A percentile compares a stretch with the other conserved stretches of the same genome.
Conservation (phyloP, 78 protist species). For the slime mould (Dictyostelium discoideum) region DNA sequence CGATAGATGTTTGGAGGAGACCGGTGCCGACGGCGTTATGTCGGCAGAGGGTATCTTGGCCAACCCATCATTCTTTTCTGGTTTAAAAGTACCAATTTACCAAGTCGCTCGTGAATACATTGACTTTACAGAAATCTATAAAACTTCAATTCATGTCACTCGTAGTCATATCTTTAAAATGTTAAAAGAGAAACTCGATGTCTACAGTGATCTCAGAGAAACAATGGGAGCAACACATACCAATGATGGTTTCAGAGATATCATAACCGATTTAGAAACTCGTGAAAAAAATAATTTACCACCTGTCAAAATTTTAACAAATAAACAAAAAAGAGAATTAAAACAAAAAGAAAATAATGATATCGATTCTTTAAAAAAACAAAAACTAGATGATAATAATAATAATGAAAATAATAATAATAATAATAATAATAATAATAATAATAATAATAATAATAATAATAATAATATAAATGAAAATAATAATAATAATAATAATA, state of each 20-base stretch:
- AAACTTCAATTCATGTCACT: neutral
- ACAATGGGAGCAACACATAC: neutral
- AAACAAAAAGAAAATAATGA: conserved; percentile 4
- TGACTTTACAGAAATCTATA: neutral
- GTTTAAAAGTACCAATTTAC: neutral
- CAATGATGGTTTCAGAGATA: neutral
- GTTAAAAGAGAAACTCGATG: conserved; percentile 26
- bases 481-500: neutral
- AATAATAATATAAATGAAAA: neutral
- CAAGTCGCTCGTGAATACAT: conserved; percentile 52
- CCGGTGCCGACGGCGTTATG: conserved; percentile 87
- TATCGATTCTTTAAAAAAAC: neutral
- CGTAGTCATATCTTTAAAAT: conserved; percentile 59
- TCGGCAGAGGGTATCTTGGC: conserved; percentile 67
- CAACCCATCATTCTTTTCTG: conserved; percentile 74
- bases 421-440: too few species aligned
- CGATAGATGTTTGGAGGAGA: conserved; percentile 44
- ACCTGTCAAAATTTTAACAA: conserved; percentile 14
- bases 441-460: too few species aligned
- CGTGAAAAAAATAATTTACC: conserved; percentile 4
- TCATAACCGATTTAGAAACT: conserved; percentile 17
- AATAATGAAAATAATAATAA: neutral
- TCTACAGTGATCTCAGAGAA: conserved; percentile 32
- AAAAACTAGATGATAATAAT: neutral
- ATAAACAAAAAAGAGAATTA: conserved; percentile 64